Base-by-base conservation (phyloP, 257 asterid species). In the Solanum virginianum region DNA sequence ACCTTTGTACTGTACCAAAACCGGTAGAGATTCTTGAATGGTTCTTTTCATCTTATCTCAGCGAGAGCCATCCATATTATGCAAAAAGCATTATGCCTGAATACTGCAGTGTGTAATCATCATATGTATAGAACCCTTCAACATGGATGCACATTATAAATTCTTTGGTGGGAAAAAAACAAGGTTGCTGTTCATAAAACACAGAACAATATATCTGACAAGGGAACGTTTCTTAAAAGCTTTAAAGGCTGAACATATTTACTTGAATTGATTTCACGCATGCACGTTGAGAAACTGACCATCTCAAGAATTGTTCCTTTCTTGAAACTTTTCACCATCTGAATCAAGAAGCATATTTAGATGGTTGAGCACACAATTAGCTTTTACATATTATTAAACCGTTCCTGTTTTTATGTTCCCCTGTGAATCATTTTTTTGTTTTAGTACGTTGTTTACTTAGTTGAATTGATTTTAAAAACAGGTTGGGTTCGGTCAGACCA, bases 401-500 rank as follows among this genome's bases (percentile, higher is more conserved):
- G 2, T 24, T 51, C 24, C 62, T 77, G 63, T 74, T 75, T 47
- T 47, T 22, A 22, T 10, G 43, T 47, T 41, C 8, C 22, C 8
- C 4, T 49, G 60, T 8, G 32, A 14, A 75, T 22, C 81, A 8
- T 12, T 24, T 0, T 75, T 75, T 14, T 49, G 15, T 15, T 49
- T 47, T 47, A 13, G 14, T 22, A 22, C 1, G 9, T 32, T 49
- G 5, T 49, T 5, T 49, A 47, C 43, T 14, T 49, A 2, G 66
- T 17, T 29, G n/a, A 51, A 20, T 10, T 63, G 22, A 24, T 85
- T 22, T 0, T 59, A 0, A 0, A 32, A 82, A 83, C 87, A 96
- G 99, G 99, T 96, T 17, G 98, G 99, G n/a, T 96, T 96, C 80
- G 99, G 99, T 66, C 99, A 96, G 92, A 96, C 98, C 9, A 72